Conservation (phyloP, 2,329 filamentous ascomycete species). For the Blastomyces emzantsi region DNA sequence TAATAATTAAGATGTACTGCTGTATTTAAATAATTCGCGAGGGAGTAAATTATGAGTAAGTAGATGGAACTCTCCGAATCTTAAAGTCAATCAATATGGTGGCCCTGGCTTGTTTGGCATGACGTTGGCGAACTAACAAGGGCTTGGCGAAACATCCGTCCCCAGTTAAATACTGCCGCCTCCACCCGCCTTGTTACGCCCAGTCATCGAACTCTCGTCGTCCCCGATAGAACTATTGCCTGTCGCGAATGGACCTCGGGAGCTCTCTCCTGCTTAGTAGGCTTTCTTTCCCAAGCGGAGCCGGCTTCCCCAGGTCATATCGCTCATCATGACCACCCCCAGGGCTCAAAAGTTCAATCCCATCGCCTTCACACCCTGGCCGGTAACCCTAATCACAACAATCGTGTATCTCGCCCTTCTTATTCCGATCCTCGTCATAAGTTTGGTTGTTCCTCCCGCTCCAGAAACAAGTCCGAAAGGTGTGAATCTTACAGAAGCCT, state of each 20-base stretch:
- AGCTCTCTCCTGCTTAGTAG: background rate
- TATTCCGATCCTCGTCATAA: slow-evolving; percentile 61
- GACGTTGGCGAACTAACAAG: no score
- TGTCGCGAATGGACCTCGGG: background rate
- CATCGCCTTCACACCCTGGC: slow-evolving; percentile 67
- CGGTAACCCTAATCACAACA: slow-evolving; percentile 72
- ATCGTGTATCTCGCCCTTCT: slow-evolving; percentile 69
- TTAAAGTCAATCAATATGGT: no score
- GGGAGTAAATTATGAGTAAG: no score
- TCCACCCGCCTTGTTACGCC: slow-evolving; percentile 2
- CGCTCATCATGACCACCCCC: slow-evolving; percentile 25
- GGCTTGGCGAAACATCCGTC: slow-evolving; percentile 2
- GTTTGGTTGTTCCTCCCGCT: slow-evolving; percentile 63
- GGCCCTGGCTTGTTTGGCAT: no score
- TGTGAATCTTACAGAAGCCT: slow-evolving; percentile 75
- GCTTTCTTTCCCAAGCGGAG: background rate
- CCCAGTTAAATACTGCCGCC: slow-evolving; percentile 4
- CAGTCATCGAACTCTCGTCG: background rate
- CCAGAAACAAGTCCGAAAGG: slow-evolving; percentile 52
- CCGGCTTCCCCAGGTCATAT: slow-evolving; percentile 1
- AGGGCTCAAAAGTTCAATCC: slow-evolving; percentile 32
- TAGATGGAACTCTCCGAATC: no score
- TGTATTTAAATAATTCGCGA: no score
- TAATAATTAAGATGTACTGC: no score
- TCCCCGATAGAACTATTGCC: background rate